Conservation (phyloP, 2,329 filamentous ascomycete species). For the Diaporthe sp. region DNA sequence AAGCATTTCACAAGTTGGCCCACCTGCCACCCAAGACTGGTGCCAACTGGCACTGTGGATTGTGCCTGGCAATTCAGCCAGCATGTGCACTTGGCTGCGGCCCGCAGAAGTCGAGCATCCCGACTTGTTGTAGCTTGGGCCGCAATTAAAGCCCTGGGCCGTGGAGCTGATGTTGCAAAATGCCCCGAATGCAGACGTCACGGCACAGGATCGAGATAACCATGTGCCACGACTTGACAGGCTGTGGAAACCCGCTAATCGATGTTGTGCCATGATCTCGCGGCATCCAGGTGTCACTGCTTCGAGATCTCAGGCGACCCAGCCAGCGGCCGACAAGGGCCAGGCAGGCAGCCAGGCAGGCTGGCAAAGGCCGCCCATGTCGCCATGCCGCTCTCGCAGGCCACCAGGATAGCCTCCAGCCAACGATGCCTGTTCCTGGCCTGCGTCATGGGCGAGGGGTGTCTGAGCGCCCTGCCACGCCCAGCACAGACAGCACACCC, state of each 20-base stretch:
- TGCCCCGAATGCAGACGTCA: neutral
- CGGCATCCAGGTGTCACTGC: conserved; percentile 12
- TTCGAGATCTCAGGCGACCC: conserved; percentile 17
- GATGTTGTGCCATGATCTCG: conserved; percentile 27
- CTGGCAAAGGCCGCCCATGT: conserved; percentile 28
- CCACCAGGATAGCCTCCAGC: conserved; percentile 19
- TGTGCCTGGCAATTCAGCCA: conserved; percentile 31
- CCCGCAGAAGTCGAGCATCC: conserved; percentile 16
- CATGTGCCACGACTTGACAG: conserved; percentile 21
- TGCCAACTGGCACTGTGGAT: conserved; percentile 33
- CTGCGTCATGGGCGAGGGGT: neutral
- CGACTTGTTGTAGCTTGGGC: conserved; percentile 5
- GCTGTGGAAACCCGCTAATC: conserved; percentile 22
- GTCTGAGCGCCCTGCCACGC: conserved; percentile 20
- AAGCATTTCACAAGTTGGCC: conserved; percentile 29
- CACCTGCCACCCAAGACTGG: conserved; percentile 21
- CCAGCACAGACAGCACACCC: conserved; percentile 18
- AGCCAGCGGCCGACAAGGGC: conserved; percentile 20
- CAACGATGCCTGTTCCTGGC: conserved; percentile 27
- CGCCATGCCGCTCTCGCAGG: conserved; percentile 27
- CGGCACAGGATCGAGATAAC: conserved; percentile 4
- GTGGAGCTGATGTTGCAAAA: neutral
- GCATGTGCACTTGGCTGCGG: conserved; percentile 12
- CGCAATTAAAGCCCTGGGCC: conserved; percentile 10
- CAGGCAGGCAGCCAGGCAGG: conserved; percentile 10